Evolutionary conservation across 148 eudicot species (phyloP), one percentile per base, ranked within the genome.

Genomic region (Salicornia ramosissima): DNA sequence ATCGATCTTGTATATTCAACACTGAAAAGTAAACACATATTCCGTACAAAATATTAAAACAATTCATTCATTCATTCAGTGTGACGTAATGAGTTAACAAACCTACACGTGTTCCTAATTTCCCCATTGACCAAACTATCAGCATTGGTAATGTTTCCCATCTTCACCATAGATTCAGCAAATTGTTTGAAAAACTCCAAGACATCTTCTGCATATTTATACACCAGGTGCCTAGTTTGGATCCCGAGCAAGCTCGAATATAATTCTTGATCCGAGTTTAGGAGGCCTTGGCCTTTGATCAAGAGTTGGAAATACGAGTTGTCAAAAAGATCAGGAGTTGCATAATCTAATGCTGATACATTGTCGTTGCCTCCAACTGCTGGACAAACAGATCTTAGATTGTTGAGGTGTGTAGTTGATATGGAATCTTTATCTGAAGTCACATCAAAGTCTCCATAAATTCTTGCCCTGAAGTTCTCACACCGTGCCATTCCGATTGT

Each of bases 401-500:
- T 78, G 67, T 29, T 82, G 1, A 91, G 79, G 67, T 89, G 80
- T 47, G 83, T 52, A 25, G 80, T 73, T 24, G 98, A 83, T 34
- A 75, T 36, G 53, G 90, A 80, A 62, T 78, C 80, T 39, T 75
- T 46, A 2, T 70, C 85, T 26, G 98, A 76, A 5, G 98, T 94
- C 53, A 64, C 8, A 50, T 64, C 68, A 46, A 81, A 86, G 78
- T 90, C 98, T 74, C 96, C 99, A n/a, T 94, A 94, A 36, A 94
- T 89, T 77, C 99, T 86, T 46, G 80, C 66, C 62, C 89, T 68
- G 78, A 83, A 90, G 36, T 82, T 94, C 64, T 66, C 78, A 62
- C 99, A 94, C 14, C 96, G 82, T 2, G 89, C 97, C 96, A 81
- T 94, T 10, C 99, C 99, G 15, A 94, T 91, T 22, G 97, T 94